Conservation (phyloP, 495 filamentous ascomycete species). For the Penicillium manginii region DNA sequence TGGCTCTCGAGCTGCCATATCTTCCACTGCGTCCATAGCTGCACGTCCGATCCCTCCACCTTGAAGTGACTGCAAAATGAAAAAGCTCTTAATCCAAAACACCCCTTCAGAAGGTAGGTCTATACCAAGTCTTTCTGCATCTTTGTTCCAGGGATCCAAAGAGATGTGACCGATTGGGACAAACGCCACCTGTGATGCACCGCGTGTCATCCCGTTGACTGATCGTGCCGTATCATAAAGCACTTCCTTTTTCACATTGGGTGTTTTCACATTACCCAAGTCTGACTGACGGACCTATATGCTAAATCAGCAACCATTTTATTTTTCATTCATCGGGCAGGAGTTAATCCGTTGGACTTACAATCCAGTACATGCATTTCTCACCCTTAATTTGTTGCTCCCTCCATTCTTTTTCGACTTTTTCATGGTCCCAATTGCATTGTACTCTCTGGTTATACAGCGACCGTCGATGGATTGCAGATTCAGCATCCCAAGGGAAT, state of each 20-base stretch:
- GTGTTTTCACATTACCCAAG: not conserved
- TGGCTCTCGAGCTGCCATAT: slow-evolving; percentile 30
- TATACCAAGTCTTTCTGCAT: slow-evolving; percentile 20
- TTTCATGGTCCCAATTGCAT: not conserved
- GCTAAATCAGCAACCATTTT: too few relatives aligned
- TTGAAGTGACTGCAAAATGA: slow-evolving; percentile 22
- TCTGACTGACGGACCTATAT: too few relatives aligned
- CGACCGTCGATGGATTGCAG: not conserved
- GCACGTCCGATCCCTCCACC: slow-evolving; percentile 32
- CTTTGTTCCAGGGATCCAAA: slow-evolving; percentile 25
- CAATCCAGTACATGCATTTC: not conserved
- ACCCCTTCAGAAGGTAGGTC: slow-evolving; percentile 20
- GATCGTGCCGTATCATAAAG: slow-evolving; percentile 28
- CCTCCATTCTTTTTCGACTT: not conserved
- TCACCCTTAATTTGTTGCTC: not conserved
- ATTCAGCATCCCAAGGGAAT: not conserved
- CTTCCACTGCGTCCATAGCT: slow-evolving; percentile 34
- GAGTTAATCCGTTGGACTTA: not conserved
- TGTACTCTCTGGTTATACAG: not conserved
- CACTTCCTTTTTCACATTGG: not conserved
- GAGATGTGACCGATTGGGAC: slow-evolving; percentile 38
- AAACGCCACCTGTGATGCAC: slow-evolving; percentile 20
- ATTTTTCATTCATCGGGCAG: too few relatives aligned
- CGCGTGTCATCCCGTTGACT: slow-evolving; percentile 22
- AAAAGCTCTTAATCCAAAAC: slow-evolving; percentile 38